Evolutionary conservation across 1,284 basidiomycete species (phyloP), one percentile per base, ranked within the genome.

Genomic region (Boletellus sp.): DNA sequence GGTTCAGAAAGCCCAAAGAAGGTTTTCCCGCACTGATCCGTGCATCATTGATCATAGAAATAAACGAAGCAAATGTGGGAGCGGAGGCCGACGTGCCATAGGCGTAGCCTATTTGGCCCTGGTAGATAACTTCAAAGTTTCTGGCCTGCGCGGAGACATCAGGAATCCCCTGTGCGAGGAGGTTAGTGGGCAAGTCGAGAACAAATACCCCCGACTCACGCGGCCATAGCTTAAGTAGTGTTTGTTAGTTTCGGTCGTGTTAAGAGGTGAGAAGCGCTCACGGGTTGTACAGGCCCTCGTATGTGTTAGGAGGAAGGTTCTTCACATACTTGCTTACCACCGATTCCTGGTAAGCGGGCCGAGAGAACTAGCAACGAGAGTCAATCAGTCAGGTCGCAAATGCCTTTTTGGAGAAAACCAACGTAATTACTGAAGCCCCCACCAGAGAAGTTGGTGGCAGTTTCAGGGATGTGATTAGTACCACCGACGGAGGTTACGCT

Each of bases 401-500:
- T 3, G 22, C 22, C 22, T 22, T 22, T 22, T 22, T 22, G 22
- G 22, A 22, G 22, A 22, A 22, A 24, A 47, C 61, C 1, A 4
- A 70, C 66, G 11, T 70, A 69, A n/a, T 69, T 53, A 37, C 75
- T 78, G 65, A 85, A 85, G 4, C 86, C 87, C 51, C 85, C 86
- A 8, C 86, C 86, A 39, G 81, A 83, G 64, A 81, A 81, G 58
- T 58, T 65, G 1, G 76, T 74, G 0, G 80, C 82, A 7, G 71
- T 72, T 66, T 87, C 83, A 0, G 81, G 81, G 36, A 85, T 71
- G 41, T 74, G 59, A 19, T 69, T 64, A 1, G 83, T 85, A 8
- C 76, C 83, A 36, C 85, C 85, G 6, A 87, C 85, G 0, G 81
- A 61, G 7, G 82, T 84, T 12, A 83, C 75, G 51, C 81, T 76